phyloP scores from a whole-genome alignment of 441 rosid genomes.

The Gossypium gossypioides region DNA sequence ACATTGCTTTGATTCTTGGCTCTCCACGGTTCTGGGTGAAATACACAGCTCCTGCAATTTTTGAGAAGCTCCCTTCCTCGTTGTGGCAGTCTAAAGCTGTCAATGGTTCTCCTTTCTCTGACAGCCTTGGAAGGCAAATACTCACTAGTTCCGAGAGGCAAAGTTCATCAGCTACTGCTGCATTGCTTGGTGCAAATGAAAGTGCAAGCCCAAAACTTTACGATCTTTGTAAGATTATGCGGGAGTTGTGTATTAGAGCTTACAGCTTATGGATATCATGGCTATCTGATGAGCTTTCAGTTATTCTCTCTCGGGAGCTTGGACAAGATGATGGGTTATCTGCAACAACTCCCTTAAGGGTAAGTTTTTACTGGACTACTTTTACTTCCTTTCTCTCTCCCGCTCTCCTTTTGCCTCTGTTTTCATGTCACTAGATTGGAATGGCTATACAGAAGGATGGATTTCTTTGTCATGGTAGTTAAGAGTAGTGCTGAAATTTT shows the following conservation, averaged over 20 bases:
- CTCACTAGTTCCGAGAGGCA: constrained; percentile 49
- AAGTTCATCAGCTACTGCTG: constrained; percentile 66
- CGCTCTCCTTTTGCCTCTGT: not conserved
- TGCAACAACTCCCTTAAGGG: constrained; percentile 70
- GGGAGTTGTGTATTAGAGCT: constrained; percentile 75
- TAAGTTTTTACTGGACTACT: constrained; percentile 24
- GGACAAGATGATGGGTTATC: constrained; percentile 76
- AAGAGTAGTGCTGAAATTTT: no score
- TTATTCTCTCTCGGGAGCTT: constrained; percentile 62
- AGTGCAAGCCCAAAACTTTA: constrained; percentile 68
- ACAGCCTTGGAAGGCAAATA: constrained; percentile 45
- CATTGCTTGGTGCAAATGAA: constrained; percentile 79
- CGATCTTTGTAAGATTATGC: constrained; percentile 47
- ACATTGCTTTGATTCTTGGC: constrained; percentile 72
- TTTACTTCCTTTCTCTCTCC: not conserved
- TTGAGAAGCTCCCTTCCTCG: constrained; percentile 55
- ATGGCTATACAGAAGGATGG: not conserved
- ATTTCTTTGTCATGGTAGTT: not conserved
- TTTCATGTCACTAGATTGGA: not conserved
- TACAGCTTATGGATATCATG: constrained; percentile 86
- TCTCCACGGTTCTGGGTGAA: constrained; percentile 94
- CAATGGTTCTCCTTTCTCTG: constrained; percentile 32
- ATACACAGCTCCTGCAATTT: constrained; percentile 44
- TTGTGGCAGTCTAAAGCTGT: constrained; percentile 48
- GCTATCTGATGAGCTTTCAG: constrained; percentile 74